Conservation (phyloP, 306 rosid species). For the Pterocarpus santalinus region DNA sequence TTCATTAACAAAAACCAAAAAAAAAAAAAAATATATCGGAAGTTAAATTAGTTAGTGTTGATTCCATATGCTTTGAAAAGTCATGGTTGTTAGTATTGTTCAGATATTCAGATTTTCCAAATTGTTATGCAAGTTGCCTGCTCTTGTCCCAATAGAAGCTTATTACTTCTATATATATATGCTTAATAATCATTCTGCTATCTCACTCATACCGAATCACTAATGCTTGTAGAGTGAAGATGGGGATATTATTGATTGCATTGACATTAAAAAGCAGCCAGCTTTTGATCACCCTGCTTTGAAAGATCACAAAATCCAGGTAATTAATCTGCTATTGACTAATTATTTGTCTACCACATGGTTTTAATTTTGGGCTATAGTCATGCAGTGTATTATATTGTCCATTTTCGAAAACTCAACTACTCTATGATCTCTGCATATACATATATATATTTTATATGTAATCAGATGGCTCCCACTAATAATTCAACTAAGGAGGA, state of each 20-base stretch:
- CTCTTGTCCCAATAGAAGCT: not conserved
- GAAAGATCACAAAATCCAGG: conserved; percentile 72
- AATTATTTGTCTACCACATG: not conserved
- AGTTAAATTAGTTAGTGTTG: no score
- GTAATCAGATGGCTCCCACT: conserved; percentile 66
- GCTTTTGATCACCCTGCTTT: conserved; percentile 75
- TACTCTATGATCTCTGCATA: not conserved
- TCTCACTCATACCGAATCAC: not conserved
- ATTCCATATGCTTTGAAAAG: no score
- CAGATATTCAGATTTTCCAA: no score
- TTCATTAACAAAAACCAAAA: not conserved
- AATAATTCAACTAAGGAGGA: conserved; percentile 44
- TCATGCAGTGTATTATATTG: not conserved
- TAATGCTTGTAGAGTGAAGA: conserved; percentile 65
- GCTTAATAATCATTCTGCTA: not conserved
- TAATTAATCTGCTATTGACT: conserved; percentile 26
- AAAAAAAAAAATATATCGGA: no score
- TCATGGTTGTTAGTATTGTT: no score
- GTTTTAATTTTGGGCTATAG: not conserved
- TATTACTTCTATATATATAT: not conserved
- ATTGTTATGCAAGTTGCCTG: not conserved
- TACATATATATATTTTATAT: not conserved
- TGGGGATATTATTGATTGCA: conserved; percentile 72
- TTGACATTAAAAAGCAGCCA: conserved; percentile 64
- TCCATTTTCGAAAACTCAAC: not conserved